Base-by-base conservation (phyloP, 2,329 filamentous ascomycete species). In the Sclerotinia sclerotiorum region DNA sequence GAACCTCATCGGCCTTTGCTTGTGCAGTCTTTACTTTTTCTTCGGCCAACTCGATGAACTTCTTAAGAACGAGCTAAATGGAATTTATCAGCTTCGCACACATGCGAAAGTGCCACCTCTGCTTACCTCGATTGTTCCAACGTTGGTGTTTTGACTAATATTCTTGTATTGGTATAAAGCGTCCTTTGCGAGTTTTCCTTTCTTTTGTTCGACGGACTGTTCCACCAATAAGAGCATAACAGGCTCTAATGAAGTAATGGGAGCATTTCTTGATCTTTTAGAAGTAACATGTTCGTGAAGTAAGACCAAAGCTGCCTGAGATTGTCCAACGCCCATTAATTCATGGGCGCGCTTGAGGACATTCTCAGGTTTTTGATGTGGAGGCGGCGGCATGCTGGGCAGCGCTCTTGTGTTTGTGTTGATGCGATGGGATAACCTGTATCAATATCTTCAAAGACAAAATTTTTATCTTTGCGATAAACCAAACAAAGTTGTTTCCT, bases 131-230 rank as follows among this genome's bases (percentile, higher is more conserved):
- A 99, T 99, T 71, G 95, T 99, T 76, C 88, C 93, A 74, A 99
- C 93, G 79, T 98, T 98, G 76, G 94, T 97, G 84, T 99, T 99
- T 81, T 99, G 95, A 68, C 94, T 94, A 75, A 97, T 98, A 81
- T 99, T 99, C 87, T 99, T 99, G 87, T 99, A 99, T 81, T 97
- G 95, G 81, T 98, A 99, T 61, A 99, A 87, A 71, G 95, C 95
- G 83, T 99, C 95, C 86, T 99, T 99, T 81, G 94, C 95, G 70
- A 95, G 87, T 83, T 99, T 99, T 76, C 95, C 95, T 84, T 98
- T 99, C 83, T 95, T 93, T 77, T 97, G 89, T 78, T 98, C 94
- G 77, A 99, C 95, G 74, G 92, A 97, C 70, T 98, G 88, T 82
- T 98, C 93, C 77, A 99, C 94, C 79, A 99, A 90, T 74, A 97